Base-by-base conservation (phyloP, 108 stramenopile species). In the Nannochloropsis oceanica region DNA sequence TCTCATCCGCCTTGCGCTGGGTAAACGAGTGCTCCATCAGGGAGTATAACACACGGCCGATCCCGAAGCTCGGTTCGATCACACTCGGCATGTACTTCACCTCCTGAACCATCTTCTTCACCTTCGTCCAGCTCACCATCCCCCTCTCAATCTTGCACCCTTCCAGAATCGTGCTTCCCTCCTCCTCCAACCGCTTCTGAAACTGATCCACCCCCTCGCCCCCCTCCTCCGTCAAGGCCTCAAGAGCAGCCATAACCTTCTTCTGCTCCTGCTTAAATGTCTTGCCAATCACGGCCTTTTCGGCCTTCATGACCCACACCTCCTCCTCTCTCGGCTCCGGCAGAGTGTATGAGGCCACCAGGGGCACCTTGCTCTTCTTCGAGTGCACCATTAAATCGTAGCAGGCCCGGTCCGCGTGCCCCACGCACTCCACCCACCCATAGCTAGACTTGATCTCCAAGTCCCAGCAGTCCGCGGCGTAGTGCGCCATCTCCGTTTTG, bases 401-500 rank as follows among this genome's bases (percentile, higher is more conserved):
- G 87, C 97, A 98, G 14, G 97, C 95, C 86, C 99, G 94, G 92
- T 99, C 99, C 11, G 99, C 99, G 91, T 99, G 99, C 27, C 99
- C 99, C 25, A 98, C 99, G 87, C 99, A 99, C 87, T 99, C 99
- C 20, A 97, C 94, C 99, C 99, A 99, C 79, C 99, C 99, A 90
- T 97, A 97, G 42, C 94, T 93, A 25, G 94, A 93, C 89, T 97
- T 87, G 84, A 99, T 98, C 93, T 99, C 99, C 86, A 98, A 92
- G 92, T 99, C 99, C 99, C 99, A 99, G 93, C 99, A 99, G 92
- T 99, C 99, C 44, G 94, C 94, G 13, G 98, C 99, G 87, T 99
- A 99, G 91, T 99, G 99, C 13, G 99, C 97, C 99, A 99, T 99
- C 93, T 99, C 99, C 11, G 98, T 99, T 13, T 90, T 91, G 84